phyloP scores from a whole-genome alignment of 202 grass and related monocot genomes.

The Setaria italica region DNA sequence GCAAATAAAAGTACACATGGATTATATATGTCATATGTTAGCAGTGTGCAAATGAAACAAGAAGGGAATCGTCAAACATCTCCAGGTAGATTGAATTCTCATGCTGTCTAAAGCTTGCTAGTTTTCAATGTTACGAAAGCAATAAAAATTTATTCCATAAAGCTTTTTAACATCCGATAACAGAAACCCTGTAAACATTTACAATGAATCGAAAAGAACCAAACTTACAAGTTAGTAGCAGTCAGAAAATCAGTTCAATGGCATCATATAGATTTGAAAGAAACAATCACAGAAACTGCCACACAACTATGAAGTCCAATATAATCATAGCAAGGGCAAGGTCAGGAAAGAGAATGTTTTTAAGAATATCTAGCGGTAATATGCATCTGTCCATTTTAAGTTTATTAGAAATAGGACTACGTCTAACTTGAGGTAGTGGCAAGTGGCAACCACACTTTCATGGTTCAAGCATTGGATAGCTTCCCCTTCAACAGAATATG shows the following conservation, averaged over 20 bases:
- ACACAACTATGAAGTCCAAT: not conserved
- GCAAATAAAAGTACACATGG: not conserved
- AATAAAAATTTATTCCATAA: slow-evolving; percentile 11
- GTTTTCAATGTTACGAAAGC: not conserved
- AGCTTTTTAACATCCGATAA: not conserved
- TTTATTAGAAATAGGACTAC: not conserved
- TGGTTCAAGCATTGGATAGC: not conserved
- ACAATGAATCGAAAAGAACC: not conserved
- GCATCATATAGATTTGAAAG: not conserved
- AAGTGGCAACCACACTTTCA: not conserved
- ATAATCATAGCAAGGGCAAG: not conserved
- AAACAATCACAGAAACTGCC: not conserved
- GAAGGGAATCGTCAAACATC: not conserved
- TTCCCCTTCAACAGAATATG: not conserved
- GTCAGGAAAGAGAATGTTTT: not conserved
- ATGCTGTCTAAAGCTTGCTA: not conserved
- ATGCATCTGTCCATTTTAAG: not conserved
- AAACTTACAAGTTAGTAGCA: not conserved
- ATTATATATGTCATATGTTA: not conserved
- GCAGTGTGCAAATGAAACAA: not conserved
- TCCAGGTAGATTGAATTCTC: not conserved
- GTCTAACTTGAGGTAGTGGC: not conserved
- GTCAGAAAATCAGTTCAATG: slow-evolving; percentile 17
- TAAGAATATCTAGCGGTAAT: not conserved
- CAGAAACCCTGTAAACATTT: slow-evolving; percentile 1